Evolutionary conservation across 108 stramenopile genomes (phyloP).

Genomic region (Tribonema minus): DNA sequence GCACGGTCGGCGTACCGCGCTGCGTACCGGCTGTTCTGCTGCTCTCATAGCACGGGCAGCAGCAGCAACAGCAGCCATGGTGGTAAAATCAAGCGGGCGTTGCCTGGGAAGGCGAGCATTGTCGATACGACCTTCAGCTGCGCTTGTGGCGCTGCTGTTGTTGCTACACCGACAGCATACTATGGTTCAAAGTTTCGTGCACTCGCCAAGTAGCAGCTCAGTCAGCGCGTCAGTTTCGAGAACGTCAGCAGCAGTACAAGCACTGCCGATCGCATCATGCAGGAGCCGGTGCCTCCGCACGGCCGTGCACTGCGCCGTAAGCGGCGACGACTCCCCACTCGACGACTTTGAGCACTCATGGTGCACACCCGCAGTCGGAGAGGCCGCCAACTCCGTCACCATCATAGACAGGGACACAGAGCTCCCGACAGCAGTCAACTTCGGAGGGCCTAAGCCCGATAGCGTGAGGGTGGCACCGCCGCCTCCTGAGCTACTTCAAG

Average conservation of each 20-base stretch:
- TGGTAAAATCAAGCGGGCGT: no score
- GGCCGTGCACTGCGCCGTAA: background rate
- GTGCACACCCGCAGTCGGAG: background rate
- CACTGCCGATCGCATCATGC: background rate
- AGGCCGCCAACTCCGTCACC: background rate
- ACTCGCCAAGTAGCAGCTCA: no score
- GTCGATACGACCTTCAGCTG: no score
- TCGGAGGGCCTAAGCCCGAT: background rate
- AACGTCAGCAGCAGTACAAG: background rate
- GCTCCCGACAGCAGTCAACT: background rate
- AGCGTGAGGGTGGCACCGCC: background rate
- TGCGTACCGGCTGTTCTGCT: no score
- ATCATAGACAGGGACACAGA: background rate
- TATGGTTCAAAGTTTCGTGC: no score
- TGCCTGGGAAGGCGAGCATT: no score
- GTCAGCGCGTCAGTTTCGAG: no score
- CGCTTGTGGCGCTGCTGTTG: no score
- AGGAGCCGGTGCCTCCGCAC: background rate
- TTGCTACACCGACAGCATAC: no score
- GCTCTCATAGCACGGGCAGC: background rate
- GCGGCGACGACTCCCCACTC: background rate
- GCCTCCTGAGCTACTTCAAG: background rate
- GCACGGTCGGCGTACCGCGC: no score
- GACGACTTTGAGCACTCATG: background rate
- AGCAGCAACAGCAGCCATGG: background rate